Evolutionary conservation across 1,284 basidiomycete genomes (phyloP), one percentile per base, ranked within the genome.

Genomic region (Cystobasidium slooffiae): DNA sequence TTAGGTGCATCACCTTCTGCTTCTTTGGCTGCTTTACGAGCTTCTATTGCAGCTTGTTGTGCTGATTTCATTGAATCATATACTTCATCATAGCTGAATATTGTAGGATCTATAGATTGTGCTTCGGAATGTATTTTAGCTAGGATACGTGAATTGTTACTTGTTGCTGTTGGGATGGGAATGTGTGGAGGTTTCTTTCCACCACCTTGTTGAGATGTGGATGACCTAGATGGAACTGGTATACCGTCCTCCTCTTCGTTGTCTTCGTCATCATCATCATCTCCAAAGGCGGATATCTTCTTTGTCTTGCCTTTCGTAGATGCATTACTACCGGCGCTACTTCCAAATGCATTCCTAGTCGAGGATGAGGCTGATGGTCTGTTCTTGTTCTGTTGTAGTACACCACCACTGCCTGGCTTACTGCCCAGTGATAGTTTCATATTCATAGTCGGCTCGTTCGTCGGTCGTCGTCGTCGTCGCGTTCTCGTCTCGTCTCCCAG

Each of bases 41-140:
- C 91, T 12, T 84, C 84, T 77, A 92, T 90, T 81, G 92, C 93
- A 1, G 84, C 86, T 79, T 88, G 87, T 80, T 93, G 91, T 80
- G 90, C 89, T 76, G 85, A 87, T 84, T 99, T 95, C 90, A 99
- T 97, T 78, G 87, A 88, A 80, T 99, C 97, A 87, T 91, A 99
- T 6, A 98, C 90, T 81, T 92, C 92, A 81, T 99, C 97, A 80
- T 99, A 99, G 83, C 97, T 90, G 82, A 91, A 99, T 9, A 97
- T 91, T 3, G 89, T 91, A 56, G 87, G 82, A 80, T 99, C 97
- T 3, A 94, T 84, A 77, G 86, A 86, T 83, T 89, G 87, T 80
- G 94, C 94, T 76, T 88, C 87, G 53, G 76, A 22, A n/a, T 75
- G 66, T 41, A 65, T 6, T 51, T 76, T 65, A 55, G 53, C 53